Conservation (phyloP, 352 stramenopile genomes). For the Saprolegnia diclina region DNA sequence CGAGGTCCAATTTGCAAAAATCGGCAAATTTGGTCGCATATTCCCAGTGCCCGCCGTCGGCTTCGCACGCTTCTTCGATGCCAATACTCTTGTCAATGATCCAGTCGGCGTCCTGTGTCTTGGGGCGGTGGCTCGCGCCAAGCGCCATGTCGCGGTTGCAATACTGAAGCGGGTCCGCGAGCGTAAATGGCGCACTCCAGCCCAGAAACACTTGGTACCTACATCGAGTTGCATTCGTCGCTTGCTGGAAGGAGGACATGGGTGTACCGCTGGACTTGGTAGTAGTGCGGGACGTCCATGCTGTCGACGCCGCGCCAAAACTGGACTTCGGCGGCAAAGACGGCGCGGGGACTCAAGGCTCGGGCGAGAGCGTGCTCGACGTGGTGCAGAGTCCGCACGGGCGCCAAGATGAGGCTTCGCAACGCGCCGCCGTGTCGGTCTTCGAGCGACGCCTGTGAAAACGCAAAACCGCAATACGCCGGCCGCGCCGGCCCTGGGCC, state of each 20-base stretch:
- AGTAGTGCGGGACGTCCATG: slow-evolving; percentile 60
- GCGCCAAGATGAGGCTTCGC: slow-evolving; percentile 61
- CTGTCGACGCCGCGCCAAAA: slow-evolving; percentile 4
- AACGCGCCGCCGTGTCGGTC: slow-evolving; percentile 77
- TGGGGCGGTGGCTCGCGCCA: slow-evolving; percentile 31
- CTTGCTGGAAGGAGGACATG: background rate
- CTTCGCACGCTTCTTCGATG: slow-evolving; percentile 24
- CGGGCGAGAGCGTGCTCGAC: slow-evolving; percentile 35
- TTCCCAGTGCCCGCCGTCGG: slow-evolving; percentile 61
- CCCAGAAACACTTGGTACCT: slow-evolving; percentile 68
- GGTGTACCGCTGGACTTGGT: slow-evolving; percentile 74
- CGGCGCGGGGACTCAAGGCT: slow-evolving; percentile 12
- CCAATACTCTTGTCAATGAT: slow-evolving; percentile 71
- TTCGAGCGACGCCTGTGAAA: slow-evolving; percentile 71
- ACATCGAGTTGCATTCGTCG: background rate
- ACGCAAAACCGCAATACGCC: slow-evolving; percentile 72
- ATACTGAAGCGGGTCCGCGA: slow-evolving; percentile 67
- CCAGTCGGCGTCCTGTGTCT: slow-evolving; percentile 60
- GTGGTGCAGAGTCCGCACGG: slow-evolving; percentile 38
- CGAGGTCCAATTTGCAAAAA: slow-evolving; percentile 45
- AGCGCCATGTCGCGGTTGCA: slow-evolving; percentile 73
- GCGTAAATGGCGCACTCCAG: slow-evolving; percentile 73
- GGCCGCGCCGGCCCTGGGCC: background rate
- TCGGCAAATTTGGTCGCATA: slow-evolving; percentile 84
- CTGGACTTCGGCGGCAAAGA: background rate